Percentiles rank a stretch among this genome's conserved stretches.
phyloP scores from a whole-genome alignment of 106 monocot species.

The Dactylorhiza incarnata region DNA sequence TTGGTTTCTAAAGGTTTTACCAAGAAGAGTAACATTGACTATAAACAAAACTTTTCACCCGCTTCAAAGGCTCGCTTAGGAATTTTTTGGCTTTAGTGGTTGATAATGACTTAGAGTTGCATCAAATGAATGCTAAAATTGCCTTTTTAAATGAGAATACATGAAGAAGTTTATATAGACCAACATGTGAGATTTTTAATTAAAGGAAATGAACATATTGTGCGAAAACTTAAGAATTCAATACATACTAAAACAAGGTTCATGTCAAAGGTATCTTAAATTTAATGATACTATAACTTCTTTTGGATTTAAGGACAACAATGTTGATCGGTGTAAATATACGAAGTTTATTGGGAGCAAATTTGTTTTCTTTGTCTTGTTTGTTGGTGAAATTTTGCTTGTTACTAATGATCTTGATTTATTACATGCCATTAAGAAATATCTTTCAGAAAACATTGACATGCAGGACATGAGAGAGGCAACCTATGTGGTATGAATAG shows the following conservation, averaged over 20 bases:
- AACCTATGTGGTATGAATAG: conserved; percentile 11
- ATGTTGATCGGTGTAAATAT: conserved; percentile 8
- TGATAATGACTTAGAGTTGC: too few relatives aligned
- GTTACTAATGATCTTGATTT: conserved; percentile 3
- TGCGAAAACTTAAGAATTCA: conserved; percentile 12
- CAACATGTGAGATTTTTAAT: not conserved
- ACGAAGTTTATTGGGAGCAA: conserved; percentile 10
- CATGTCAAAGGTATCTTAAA: conserved; percentile 2
- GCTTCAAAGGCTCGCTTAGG: too few relatives aligned
- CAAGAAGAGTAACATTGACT: too few relatives aligned
- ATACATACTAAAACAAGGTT: conserved; percentile 10
- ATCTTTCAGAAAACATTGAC: conserved; percentile 6
- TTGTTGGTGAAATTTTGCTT: conserved; percentile 12
- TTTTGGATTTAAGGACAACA: conserved; percentile 7
- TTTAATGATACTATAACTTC: not conserved
- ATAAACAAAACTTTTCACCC: too few relatives aligned
- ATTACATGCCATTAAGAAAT: conserved; percentile 6
- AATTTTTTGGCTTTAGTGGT: too few relatives aligned
- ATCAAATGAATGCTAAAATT: too few relatives aligned
- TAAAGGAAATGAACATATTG: not conserved
- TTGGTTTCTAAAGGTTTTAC: too few relatives aligned
- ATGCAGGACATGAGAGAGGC: conserved; percentile 9
- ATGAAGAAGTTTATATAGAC: too few relatives aligned
- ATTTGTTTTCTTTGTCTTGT: not conserved
- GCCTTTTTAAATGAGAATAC: too few relatives aligned